Base-by-base conservation (phyloP, 306 rosid genomes). In the Inga oerstediana region DNA sequence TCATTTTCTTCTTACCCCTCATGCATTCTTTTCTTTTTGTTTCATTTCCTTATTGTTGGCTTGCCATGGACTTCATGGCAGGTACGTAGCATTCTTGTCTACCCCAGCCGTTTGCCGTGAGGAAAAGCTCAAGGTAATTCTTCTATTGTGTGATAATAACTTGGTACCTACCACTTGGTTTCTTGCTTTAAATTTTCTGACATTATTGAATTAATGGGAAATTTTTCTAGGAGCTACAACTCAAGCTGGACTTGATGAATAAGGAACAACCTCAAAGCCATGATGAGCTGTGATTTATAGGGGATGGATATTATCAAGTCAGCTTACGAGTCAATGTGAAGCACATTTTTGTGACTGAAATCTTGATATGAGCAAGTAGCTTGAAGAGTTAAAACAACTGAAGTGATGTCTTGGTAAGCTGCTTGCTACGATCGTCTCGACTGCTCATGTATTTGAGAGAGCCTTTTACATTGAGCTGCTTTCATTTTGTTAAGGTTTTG, bases 51-150 rank as follows among this genome's bases (percentile, higher is more conserved):
- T 71, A 79, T 14, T 72, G 58, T 71, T 86, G 35, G 32, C 17
- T 82, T 35, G 77, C 71, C 83, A 39, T 73, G 80, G 83, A 56
- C 58, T 41, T 37, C 62, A 35, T 88, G 88, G 78, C 97, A 97
- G 99, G 87, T 97, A 97, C 65, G 85, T 86, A 54, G 98, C 98
- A 80, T 74, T 97, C 81, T 81, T 97, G 75, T 92, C 99, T 58
- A 92, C 99, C 59, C 97, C 99, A 44, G 91, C 86, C 70, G 77
- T 89, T 73, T 97, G 99, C 84, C 82, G 78, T 8, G 98, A 97
- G 89, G 97, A 90, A 85, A 97, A 81, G 84, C 97, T 97, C 77
- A 80, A 90, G 99, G 99, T 97, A 86, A 65, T 27, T 52, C 75
- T 39, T 35, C 75, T n/a, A 37, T 75, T 68, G 39, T 45, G 27